Conservation (phyloP, 805 yeast genomes). For the Candida vaughaniae region DNA sequence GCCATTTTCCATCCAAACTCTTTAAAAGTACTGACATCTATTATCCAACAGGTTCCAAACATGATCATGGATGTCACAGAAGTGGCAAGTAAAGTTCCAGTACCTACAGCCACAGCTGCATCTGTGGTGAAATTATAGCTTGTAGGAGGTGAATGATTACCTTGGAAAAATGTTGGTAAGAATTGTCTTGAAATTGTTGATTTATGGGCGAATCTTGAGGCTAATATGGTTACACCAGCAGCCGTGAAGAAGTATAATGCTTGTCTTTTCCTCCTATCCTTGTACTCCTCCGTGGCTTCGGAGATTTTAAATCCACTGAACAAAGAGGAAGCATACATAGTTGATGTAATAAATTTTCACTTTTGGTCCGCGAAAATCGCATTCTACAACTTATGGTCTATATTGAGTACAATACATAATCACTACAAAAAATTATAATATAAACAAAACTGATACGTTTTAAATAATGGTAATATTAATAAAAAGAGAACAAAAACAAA, state of each 20-base stretch:
- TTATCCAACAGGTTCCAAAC: constrained; percentile 77
- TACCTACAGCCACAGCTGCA: constrained; percentile 80
- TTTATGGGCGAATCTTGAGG: constrained; percentile 72
- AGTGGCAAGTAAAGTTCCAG: constrained; percentile 74
- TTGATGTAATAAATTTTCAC: constrained; percentile 30
- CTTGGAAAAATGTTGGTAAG: constrained; percentile 74
- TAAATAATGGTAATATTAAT: neutral
- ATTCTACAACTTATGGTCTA: no score
- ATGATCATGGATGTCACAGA: constrained; percentile 70
- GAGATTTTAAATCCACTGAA: constrained; percentile 26
- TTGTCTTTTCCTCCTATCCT: constrained; percentile 64
- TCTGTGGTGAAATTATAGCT: constrained; percentile 72
- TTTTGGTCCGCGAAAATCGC: constrained; percentile 8
- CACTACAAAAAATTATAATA: neutral
- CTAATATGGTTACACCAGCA: constrained; percentile 67
- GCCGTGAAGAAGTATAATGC: constrained; percentile 71
- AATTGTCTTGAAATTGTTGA: constrained; percentile 73
- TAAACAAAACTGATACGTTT: neutral
- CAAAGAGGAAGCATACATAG: constrained; percentile 12
- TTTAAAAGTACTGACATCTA: constrained; percentile 63
- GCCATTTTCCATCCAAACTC: constrained; percentile 76
- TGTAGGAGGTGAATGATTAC: constrained; percentile 84
- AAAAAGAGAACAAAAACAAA: neutral
- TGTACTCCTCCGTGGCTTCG: constrained; percentile 48
- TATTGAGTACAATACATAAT: neutral